Evolutionary conservation across 1,284 basidiomycete genomes (phyloP).

Genomic region (Leccinum subfulvum): DNA sequence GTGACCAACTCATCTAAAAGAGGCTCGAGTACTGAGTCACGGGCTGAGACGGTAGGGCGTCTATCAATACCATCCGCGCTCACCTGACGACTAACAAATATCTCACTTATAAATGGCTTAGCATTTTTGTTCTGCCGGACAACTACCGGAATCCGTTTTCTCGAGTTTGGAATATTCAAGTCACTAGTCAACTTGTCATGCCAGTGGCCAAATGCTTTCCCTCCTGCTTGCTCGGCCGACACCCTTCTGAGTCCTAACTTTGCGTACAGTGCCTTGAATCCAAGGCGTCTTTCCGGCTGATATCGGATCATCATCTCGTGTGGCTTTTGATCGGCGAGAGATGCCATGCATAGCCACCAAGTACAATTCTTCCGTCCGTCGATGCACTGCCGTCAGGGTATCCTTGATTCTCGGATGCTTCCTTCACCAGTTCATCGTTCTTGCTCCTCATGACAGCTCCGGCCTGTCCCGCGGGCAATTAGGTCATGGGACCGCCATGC

Average conservation of each 20-base stretch:
- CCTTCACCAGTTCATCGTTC: neutral
- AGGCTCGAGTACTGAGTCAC: neutral
- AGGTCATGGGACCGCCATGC: neutral
- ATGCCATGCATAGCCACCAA: neutral
- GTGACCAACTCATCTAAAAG: neutral
- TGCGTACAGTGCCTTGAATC: neutral
- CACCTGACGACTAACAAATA: neutral
- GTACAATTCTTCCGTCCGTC: neutral
- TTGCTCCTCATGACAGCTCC: neutral
- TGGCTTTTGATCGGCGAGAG: neutral
- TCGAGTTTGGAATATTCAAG: neutral
- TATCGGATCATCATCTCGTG: neutral
- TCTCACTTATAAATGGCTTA: neutral
- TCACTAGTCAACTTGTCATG: neutral
- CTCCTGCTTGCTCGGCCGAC: neutral
- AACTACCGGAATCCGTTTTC: neutral
- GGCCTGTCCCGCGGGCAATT: neutral
- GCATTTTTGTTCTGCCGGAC: neutral
- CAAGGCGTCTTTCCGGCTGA: neutral
- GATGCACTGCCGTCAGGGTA: neutral
- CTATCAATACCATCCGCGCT: no score
- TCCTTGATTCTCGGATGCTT: neutral
- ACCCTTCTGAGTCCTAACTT: neutral
- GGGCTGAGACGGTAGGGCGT: no score
- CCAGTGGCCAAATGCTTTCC: neutral